Base-by-base conservation (phyloP, 2,329 filamentous ascomycete genomes). In the Apiospora kogelbergensis region DNA sequence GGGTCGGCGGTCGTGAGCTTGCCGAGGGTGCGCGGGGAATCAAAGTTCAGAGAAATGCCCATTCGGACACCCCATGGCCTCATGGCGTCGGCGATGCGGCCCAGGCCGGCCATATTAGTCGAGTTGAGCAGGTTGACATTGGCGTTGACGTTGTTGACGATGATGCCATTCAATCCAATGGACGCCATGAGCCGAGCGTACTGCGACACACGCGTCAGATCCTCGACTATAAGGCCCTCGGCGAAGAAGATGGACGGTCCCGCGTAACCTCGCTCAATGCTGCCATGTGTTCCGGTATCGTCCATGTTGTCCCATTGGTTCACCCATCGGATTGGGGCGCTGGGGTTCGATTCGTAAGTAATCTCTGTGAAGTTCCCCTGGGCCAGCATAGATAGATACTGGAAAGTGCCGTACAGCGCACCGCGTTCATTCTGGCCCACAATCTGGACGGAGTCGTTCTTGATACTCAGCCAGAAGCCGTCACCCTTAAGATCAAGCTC, bases 241-340 rank as follows among this genome's bases (percentile, higher is more conserved):
- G 82, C 79, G 78, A 92, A 93, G 80, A 92, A 93, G 68, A 93
- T 90, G 0, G 90, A 93, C 0, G 83, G 80, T 0, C 91, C 91
- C 3, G 84, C 90, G 72, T 91, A 93, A 22, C 91, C 91, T 67
- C 90, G 82, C 76, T 93, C 91, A 60, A 93, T 89, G 48, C 84
- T 88, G 15, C 90, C 86, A 37, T 60, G 53, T 4, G 53, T 60
- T 11, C 53, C 53, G 30, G 53, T 60, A 20, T 60, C 53, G 69
- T 90, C 86, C 76, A 93, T 81, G 72, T 93, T 92, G 75, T 93
- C 90, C 91, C 91, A 93, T 72, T 93, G 86, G 74, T 93, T 93
- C 0, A 88, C 85, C 91, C 90, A 93, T 71, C 91, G 84, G 53
- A 93, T 78, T 0, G 81, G 76, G 10, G 82, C 78, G 9, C 81